Evolutionary conservation across 176 grass and related monocot genomes (phyloP).

Genomic region (Aechmea fasciata): DNA sequence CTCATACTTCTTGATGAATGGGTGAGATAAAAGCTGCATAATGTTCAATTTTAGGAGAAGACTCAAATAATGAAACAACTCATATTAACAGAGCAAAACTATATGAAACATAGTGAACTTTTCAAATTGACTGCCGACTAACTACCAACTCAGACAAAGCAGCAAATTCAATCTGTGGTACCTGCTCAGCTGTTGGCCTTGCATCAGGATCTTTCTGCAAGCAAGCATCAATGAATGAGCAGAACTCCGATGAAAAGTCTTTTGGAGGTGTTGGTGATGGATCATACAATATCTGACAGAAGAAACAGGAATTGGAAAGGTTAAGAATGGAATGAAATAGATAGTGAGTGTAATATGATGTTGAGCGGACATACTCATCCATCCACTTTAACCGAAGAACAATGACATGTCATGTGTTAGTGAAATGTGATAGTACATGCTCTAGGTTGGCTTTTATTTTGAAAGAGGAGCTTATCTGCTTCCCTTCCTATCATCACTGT

Average conservation of each 20-base stretch:
- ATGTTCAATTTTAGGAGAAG: slow-evolving; percentile 17
- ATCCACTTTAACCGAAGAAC: not conserved
- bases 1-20: slow-evolving; percentile 76
- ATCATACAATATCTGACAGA: slow-evolving; percentile 75
- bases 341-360: not conserved
- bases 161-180: slow-evolving; percentile 12
- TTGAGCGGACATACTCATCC: not conserved
- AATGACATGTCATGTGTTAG: not conserved
- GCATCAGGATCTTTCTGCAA: slow-evolving; percentile 76
- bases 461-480: not conserved
- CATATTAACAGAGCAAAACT: too few species aligned
- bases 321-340: not conserved
- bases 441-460: not conserved
- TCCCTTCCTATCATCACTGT: not conserved
- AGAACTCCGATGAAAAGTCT: slow-evolving; percentile 77
- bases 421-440: too few species aligned
- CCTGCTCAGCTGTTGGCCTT: slow-evolving; percentile 70
- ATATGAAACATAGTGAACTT: not conserved
- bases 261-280: slow-evolving; percentile 62
- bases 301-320: slow-evolving; percentile 10
- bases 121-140: not conserved
- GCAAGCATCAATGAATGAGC: slow-evolving; percentile 83
- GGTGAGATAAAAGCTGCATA: slow-evolving; percentile 68
- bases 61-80: too few species aligned
- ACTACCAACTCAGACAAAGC: slow-evolving; percentile 1